Conservation (phyloP, 2,329 filamentous ascomycete species). For the Cytospora piceicola region DNA sequence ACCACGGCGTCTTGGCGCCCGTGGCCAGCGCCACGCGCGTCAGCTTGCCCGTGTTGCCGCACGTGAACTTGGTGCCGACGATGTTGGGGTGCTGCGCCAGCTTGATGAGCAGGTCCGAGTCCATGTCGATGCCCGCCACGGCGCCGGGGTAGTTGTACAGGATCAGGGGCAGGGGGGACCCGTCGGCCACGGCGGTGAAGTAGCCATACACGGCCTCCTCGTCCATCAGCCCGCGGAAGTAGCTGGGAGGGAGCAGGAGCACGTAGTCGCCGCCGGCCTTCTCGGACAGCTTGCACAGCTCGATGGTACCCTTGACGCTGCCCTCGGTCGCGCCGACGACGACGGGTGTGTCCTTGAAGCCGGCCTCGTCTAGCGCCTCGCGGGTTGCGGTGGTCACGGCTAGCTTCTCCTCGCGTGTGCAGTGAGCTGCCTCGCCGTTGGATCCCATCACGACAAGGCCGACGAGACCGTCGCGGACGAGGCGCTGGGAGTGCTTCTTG, state of each 20-base stretch:
- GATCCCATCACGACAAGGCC: constrained; percentile 88
- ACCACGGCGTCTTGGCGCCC: constrained; percentile 68
- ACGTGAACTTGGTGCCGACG: constrained; percentile 88
- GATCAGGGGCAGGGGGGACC: constrained; percentile 75
- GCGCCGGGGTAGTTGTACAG: constrained; percentile 92
- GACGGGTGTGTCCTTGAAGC: constrained; percentile 75
- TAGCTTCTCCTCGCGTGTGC: constrained; percentile 76
- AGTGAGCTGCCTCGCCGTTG: constrained; percentile 87
- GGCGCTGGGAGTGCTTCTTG: constrained; percentile 78
- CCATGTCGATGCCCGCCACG: constrained; percentile 85
- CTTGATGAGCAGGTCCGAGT: constrained; percentile 82
- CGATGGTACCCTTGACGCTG: constrained; percentile 79
- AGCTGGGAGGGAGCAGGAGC: constrained; percentile 78
- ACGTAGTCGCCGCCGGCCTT: constrained; percentile 78
- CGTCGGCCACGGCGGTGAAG: constrained; percentile 75
- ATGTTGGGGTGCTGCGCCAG: constrained; percentile 83
- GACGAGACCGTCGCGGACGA: constrained; percentile 76
- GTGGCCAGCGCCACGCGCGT: constrained; percentile 77
- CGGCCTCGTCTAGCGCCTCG: constrained; percentile 79
- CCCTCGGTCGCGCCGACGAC: constrained; percentile 83
- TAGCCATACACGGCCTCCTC: constrained; percentile 74
- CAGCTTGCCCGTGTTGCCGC: constrained; percentile 86
- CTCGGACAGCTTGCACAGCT: constrained; percentile 68
- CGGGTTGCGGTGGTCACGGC: constrained; percentile 77
- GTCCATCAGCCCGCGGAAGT: constrained; percentile 79